These are phyloP conservation scores for Colletotrichum sansevieriae DNA, from an alignment of 2,329 filamentous ascomycete genomes.

Conservation along the genomic window DNA sequence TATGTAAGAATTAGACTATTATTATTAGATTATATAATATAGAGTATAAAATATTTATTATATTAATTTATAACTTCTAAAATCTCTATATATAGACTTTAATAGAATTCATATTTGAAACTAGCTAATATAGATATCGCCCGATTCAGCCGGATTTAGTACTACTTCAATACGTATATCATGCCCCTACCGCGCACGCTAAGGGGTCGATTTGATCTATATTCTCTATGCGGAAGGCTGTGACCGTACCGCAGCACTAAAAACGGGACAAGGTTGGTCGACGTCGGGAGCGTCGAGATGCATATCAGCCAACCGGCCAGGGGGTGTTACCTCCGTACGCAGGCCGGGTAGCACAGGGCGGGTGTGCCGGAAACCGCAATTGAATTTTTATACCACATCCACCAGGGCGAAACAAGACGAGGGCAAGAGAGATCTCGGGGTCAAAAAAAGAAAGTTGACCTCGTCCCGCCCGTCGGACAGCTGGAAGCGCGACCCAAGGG, in stretches of 20 bases:
- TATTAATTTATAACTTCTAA: no score
- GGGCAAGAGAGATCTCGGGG: slow-evolving; percentile 11
- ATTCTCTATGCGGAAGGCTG: neutral
- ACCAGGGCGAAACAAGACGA: slow-evolving; percentile 21
- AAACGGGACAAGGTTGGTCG: neutral
- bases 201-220: no score
- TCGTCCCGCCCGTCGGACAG: neutral
- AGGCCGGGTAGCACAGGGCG: neutral
- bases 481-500: neutral
- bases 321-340: neutral
- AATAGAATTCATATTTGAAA: no score
- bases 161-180: no score
- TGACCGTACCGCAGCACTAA: neutral
- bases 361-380: neutral
- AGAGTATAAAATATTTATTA: no score
- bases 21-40: no score
- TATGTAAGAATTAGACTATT: no score
- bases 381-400: slow-evolving; percentile 24
- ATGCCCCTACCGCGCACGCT: no score
- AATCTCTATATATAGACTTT: no score
- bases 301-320: neutral
- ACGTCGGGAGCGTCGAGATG: neutral
- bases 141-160: no score
- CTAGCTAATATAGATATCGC: no score
- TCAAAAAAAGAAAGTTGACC: slow-evolving; percentile 6